A percentile compares a stretch with the other conserved stretches of the same genome.
Evolutionary conservation across 345 rosid genomes (phyloP).

Genomic region (Sonneratia caseolaris): DNA sequence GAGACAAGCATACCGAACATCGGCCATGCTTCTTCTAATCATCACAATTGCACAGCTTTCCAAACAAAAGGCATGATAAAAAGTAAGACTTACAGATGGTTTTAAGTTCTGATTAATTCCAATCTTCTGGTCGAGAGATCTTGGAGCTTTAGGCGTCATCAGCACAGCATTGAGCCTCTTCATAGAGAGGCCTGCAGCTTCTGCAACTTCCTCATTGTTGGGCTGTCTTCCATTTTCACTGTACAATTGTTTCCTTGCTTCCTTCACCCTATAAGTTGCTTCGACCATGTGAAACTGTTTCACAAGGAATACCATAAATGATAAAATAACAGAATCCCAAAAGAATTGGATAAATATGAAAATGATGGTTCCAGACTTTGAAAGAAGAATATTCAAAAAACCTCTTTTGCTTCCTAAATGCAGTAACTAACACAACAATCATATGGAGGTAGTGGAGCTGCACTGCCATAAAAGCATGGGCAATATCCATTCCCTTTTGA

Average conservation of each 20-base stretch:
- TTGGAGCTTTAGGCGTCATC: constrained; percentile 70
- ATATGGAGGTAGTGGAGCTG: background rate
- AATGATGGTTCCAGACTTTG: background rate
- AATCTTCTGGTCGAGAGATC: constrained; percentile 82
- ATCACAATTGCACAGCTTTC: background rate
- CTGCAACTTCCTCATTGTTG: constrained; percentile 76
- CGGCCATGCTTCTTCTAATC: background rate
- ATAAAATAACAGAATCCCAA: background rate
- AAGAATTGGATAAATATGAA: background rate
- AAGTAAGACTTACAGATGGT: constrained; percentile 49
- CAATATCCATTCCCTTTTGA: background rate
- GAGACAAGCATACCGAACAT: background rate
- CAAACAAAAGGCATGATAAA: background rate
- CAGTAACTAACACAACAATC: background rate
- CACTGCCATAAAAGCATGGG: background rate
- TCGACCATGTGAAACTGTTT: constrained; percentile 91
- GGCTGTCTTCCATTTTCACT: constrained; percentile 63
- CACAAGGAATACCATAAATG: background rate
- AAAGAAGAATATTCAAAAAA: background rate
- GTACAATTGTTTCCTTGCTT: constrained; percentile 67
- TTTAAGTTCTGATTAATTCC: constrained; percentile 69
- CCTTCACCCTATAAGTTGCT: constrained; percentile 82
- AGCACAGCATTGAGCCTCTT: constrained; percentile 70
- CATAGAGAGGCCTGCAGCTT: constrained; percentile 82
- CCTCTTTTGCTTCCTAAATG: background rate